Percentiles rank a stretch among this genome's conserved stretches.
These are phyloP conservation scores for Pseudovirgaria hyperparasitica DNA, from an alignment of 2,329 filamentous ascomycete species.

Conservation along the genomic window DNA sequence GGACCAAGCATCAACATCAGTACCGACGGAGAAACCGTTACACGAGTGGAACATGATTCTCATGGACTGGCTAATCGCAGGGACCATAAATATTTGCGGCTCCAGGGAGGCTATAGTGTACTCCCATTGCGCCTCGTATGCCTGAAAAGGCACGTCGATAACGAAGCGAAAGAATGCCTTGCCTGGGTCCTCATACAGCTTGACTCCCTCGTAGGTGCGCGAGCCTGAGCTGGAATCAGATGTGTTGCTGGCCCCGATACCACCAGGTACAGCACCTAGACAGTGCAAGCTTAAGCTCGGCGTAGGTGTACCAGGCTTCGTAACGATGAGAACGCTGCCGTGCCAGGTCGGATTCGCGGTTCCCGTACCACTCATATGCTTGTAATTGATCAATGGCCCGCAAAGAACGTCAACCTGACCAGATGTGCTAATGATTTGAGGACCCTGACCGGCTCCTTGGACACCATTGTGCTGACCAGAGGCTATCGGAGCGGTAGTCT, in stretches of 20 bases:
- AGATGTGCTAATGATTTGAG: conserved; percentile 29
- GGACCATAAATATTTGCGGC: conserved; percentile 39
- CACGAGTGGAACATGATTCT: conserved; percentile 59
- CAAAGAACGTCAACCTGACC: conserved; percentile 45
- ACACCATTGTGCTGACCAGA: conserved; percentile 4
- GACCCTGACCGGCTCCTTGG: conserved; percentile 28
- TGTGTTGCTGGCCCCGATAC: conserved; percentile 10
- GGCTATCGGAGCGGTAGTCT: too few species aligned
- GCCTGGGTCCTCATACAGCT: conserved; percentile 45
- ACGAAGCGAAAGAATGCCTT: conserved; percentile 49
- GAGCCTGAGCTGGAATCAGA: conserved; percentile 12
- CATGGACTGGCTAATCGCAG: conserved; percentile 50
- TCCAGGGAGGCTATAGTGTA: conserved; percentile 57
- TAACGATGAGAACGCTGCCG: conserved; percentile 77
- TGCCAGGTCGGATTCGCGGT: conserved; percentile 49
- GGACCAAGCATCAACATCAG: conserved; percentile 49
- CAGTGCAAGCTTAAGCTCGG: conserved; percentile 46
- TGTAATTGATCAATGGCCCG: conserved; percentile 67
- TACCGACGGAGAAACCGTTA: conserved; percentile 56
- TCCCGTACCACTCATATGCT: conserved; percentile 50
- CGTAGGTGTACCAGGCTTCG: conserved; percentile 53
- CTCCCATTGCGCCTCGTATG: conserved; percentile 63
- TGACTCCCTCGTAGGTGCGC: conserved; percentile 34
- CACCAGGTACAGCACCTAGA: conserved; percentile 27
- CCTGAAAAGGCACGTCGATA: conserved; percentile 51